Percentiles rank a stretch among this genome's conserved stretches.
These are phyloP conservation scores for Neurospora sp. DNA, from an alignment of 495 filamentous ascomycete genomes.

Conservation along the genomic window DNA sequence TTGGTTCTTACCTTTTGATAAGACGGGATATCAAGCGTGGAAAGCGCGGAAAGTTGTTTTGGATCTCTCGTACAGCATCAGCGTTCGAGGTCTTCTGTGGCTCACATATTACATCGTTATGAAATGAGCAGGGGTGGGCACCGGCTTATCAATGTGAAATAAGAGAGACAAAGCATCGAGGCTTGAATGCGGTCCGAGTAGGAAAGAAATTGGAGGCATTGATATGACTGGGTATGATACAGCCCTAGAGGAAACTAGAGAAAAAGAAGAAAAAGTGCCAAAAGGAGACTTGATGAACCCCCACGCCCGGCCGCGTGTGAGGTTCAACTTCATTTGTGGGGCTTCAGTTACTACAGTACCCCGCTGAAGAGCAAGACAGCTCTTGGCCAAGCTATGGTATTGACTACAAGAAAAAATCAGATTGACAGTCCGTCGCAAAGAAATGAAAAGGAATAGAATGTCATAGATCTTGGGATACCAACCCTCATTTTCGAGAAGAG, in stretches of 20 bases:
- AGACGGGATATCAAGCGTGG: not conserved
- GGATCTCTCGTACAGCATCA: not conserved
- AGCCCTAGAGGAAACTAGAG: not conserved
- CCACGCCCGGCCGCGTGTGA: not conserved
- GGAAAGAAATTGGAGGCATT: not conserved
- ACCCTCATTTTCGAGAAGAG: not conserved
- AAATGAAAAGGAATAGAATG: not conserved
- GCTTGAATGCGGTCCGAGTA: not conserved
- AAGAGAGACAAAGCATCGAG: not conserved
- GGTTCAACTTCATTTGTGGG: not conserved
- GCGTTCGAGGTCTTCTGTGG: not conserved
- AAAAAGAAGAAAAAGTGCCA: not conserved
- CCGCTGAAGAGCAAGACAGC: not conserved
- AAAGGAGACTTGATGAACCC: not conserved
- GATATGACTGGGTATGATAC: not conserved
- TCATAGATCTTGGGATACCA: not conserved
- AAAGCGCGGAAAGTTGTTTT: not conserved
- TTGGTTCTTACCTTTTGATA: not conserved
- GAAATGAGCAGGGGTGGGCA: not conserved
- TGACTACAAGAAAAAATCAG: not conserved
- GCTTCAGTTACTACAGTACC: not conserved
- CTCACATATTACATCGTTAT: not conserved
- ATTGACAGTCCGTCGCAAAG: not conserved
- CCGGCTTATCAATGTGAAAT: no score
- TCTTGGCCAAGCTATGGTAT: not conserved